phyloP scores from a whole-genome alignment of 257 asterid species.

The Jacaranda copaia region DNA sequence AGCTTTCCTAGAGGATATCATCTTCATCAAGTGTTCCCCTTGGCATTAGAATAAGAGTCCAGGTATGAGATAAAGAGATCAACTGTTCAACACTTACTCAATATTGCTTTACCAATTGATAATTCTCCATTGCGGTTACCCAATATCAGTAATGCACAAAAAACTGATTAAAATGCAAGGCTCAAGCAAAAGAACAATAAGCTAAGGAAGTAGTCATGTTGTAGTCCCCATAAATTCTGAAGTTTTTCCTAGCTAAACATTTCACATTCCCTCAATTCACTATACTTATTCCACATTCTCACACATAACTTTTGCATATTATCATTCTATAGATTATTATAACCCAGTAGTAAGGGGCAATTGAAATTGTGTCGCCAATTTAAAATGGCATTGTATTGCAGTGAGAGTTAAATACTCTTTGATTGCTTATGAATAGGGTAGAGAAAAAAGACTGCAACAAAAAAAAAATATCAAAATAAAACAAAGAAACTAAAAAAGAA shows the following conservation, averaged over 20 bases:
- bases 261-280: constrained; percentile 13
- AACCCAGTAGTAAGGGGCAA: constrained; percentile 7
- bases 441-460: no score
- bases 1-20: not conserved
- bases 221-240: not conserved
- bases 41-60: constrained; percentile 46
- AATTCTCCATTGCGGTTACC: constrained; percentile 96
- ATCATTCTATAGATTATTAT: constrained; percentile 1
- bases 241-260: constrained; percentile 20
- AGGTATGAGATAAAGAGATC: constrained; percentile 86
- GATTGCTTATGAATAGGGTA: no score
- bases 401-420: no score
- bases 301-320: not conserved
- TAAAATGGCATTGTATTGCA: no score
- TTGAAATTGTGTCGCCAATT: not conserved
- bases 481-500: not conserved
- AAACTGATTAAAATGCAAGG: no score
- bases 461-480: not conserved
- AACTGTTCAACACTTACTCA: constrained; percentile 85
- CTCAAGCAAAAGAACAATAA: not conserved
- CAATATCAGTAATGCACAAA: constrained; percentile 32
- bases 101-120: constrained; percentile 91
- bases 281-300: not conserved
- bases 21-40: constrained; percentile 30
- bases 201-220: not conserved